Evolutionary conservation across 208 protist species (phyloP).

Genomic region (Strigomonas culicis): DNA sequence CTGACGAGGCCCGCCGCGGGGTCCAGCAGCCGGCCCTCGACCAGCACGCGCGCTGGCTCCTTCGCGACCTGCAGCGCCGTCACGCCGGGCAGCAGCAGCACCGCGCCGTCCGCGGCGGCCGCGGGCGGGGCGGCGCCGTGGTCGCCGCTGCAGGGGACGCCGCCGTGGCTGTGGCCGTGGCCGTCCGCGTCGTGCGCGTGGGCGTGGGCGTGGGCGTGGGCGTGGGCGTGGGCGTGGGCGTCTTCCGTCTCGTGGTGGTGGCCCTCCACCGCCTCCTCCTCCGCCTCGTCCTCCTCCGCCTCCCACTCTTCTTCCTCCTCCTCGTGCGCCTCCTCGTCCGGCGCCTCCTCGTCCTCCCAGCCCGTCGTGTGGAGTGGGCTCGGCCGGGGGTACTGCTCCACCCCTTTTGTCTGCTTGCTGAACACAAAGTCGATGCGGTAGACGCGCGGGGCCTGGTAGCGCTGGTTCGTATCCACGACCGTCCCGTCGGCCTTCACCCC

Average conservation of each 20-base stretch:
- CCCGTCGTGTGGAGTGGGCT: constrained; percentile 61
- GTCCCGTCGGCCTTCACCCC: constrained; percentile 40
- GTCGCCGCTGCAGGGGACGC: not conserved
- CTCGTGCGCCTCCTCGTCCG: constrained; percentile 6
- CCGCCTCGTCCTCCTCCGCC: constrained; percentile 15
- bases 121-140: not conserved
- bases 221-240: not conserved
- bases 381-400: constrained; percentile 56
- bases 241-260: not conserved
- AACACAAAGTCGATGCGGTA: constrained; percentile 82
- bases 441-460: constrained; percentile 41
- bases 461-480: constrained; percentile 32
- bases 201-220: constrained; percentile 11
- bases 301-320: constrained; percentile 15
- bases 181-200: constrained; percentile 13
- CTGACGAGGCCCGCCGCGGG: constrained; percentile 34
- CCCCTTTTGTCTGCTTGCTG: constrained; percentile 62
- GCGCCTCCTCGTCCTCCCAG: constrained; percentile 27
- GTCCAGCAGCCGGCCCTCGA: constrained; percentile 70
- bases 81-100: constrained; percentile 39
- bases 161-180: constrained; percentile 14
- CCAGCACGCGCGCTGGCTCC: constrained; percentile 39
- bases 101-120: constrained; percentile 4
- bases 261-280: constrained; percentile 3
- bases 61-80: constrained; percentile 38